These are phyloP conservation scores for Cetraspora pellucida DNA, from an alignment of 192 early-diverging fungal genomes.

Conservation along the genomic window DNA sequence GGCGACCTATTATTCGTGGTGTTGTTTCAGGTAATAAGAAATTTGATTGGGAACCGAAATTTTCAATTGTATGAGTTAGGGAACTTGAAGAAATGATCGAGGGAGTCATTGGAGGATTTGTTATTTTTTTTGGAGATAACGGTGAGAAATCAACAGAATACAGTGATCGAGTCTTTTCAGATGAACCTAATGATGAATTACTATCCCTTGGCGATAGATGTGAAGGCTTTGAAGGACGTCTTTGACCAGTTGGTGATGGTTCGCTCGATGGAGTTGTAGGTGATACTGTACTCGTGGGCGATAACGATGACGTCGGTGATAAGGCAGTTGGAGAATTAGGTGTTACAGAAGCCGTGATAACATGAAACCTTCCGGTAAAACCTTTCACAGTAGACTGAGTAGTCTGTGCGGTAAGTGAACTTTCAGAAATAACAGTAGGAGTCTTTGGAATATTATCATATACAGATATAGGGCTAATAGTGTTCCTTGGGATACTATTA, in stretches of 20 bases:
- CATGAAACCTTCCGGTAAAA: constrained; percentile 20
- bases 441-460: constrained; percentile 19
- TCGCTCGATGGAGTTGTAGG: constrained; percentile 16
- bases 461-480: neutral
- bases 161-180: neutral
- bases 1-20: too few relatives aligned
- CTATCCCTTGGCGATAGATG: neutral
- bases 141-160: neutral
- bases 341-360: constrained; percentile 15
- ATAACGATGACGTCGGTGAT: neutral
- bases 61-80: neutral
- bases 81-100: neutral
- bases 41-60: neutral
- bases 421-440: neutral
- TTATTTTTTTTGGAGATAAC: constrained; percentile 4
- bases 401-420: neutral
- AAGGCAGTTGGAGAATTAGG: neutral
- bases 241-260: neutral
- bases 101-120: neutral
- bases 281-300: neutral
- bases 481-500: constrained; percentile 6
- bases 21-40: neutral
- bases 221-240: constrained; percentile 9
- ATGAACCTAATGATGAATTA: neutral
- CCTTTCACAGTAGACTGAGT: constrained; percentile 28